Base-by-base conservation (phyloP, 1,284 basidiomycete species). In the Ceratobasidium sp. region DNA sequence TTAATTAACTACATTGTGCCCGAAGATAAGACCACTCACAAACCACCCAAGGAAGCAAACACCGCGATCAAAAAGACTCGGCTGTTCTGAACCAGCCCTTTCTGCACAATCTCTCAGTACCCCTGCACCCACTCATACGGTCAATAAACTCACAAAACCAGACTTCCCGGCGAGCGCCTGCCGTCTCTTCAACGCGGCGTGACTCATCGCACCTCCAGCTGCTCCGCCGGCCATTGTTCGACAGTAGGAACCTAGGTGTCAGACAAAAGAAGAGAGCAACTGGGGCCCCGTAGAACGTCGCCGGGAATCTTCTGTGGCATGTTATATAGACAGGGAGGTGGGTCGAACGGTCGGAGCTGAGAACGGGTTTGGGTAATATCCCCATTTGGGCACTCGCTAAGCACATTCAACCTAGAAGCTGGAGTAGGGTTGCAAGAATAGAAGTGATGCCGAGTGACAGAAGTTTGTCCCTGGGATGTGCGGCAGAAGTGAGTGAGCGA, bases 11-110 rank as follows among this genome's bases (percentile, higher is more conserved):
- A 74, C 46, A 41, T 16, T 53, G 4, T 54, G 37, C 53, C 16
- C 34, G 49, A 53, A 19, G 29, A n/a, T 27, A 43, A 49, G 8
- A 53, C 22, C n/a, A 83, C 89, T 82, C 79, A 90, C 89, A 91
- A 79, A 77, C 90, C 90, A 81, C 90, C 90, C 31, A 91, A 83
- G 14, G 89, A 90, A 3, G 90, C 90, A 78, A 91, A 91, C n/a
- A 92, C 85, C 13, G 89, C 87, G 68, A 90, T 89, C 22, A 85
- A 81, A 77, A 91, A 90, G 48, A 90, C 82, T 76, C 84, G 85
- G 41, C 85, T 83, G 79, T 91, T 91, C 76, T 87, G 86, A 16
- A 91, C 81, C 46, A 91, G 82, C 1, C 89, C 90, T 74, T 84
- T 85, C 90, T 90, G 31, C 19, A 24, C 24, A 34, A 43, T 29